Base-by-base conservation (phyloP, 78 protist species). In the Neovahlkampfia damariscottae region DNA sequence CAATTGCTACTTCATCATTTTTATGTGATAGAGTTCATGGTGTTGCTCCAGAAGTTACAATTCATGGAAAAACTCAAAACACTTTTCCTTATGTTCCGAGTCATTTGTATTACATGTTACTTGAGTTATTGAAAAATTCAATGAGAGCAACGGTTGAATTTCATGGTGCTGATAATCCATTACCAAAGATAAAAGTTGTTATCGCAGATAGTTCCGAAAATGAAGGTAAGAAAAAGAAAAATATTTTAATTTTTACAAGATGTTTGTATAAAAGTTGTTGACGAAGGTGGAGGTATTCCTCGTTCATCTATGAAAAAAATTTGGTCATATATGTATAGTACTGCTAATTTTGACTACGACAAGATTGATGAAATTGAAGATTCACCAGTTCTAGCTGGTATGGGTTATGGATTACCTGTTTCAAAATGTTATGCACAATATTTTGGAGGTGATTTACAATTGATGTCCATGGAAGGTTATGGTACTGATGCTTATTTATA, bases 281-380 rank as follows among this genome's bases (percentile, higher is more conserved):
- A 88, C 80, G 68, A 83, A 39, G 91, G 91, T 1, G 90, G 89
- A 30, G 91, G 91, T 29, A 86, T 88, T 41, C 82, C 90, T 31
- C 67, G 80, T 29, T 6, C 50, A 8, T 37, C 27, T 70, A 6
- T 81, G 67, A 74, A 40, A 5, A 38, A 34, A 34, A 38, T 86
- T 62, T 82, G 37, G 41, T 50, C 70, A 5, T 88, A 88, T 74
- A 8, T 70, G 35, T 86, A 78, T 70, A 78, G 90, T 29, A 88
- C 91, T 3, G 91, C 90, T 8, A 10, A 0, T 28, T 1, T 41
- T 10, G 28, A 50, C 10, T 69, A 29, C 19, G 19, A 50, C 62
- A 19, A 50, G 19, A 19, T 50, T 50, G 19, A n/a, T n/a, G 34
- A n/a, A n/a, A 50, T 50, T n/a, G 62, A 19, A 50, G 19, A 50